Percentiles rank a stretch among this genome's conserved stretches.
Evolutionary conservation across 306 rosid genomes (phyloP).

Genomic region (Vicia sativa): DNA sequence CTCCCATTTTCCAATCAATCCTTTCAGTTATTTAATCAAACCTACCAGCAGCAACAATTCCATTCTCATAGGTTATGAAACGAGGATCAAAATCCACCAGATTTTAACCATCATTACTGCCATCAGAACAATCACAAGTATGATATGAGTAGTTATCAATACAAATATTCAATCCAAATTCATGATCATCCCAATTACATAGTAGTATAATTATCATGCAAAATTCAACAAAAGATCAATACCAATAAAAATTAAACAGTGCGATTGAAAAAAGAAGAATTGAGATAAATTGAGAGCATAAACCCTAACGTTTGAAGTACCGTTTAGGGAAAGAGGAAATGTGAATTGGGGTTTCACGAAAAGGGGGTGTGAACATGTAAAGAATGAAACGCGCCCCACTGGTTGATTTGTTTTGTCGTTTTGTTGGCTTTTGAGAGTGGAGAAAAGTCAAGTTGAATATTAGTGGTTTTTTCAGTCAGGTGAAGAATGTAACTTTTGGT

Average conservation of each 20-base stretch:
- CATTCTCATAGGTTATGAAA: slow-evolving; percentile 47
- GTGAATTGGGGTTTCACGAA: slow-evolving; percentile 20
- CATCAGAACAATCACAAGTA: slow-evolving; percentile 23
- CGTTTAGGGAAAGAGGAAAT: slow-evolving; percentile 9
- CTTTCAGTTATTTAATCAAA: slow-evolving; percentile 44
- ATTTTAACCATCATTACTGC: slow-evolving; percentile 28
- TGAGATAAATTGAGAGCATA: slow-evolving; percentile 25
- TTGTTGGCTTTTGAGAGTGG: neutral
- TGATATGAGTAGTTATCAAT: neutral
- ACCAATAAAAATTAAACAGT: slow-evolving; percentile 1
- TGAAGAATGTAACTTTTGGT: neutral
- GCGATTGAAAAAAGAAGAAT: neutral
- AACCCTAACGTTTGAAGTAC: slow-evolving; percentile 35
- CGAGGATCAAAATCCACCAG: slow-evolving; percentile 25
- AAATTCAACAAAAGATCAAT: slow-evolving; percentile 27
- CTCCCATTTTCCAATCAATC: slow-evolving; percentile 67
- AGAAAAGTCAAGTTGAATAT: neutral
- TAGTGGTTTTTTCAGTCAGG: neutral
- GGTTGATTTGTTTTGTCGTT: neutral
- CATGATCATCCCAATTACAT: slow-evolving; percentile 18
- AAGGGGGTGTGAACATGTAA: slow-evolving; percentile 33
- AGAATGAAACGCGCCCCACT: slow-evolving; percentile 1
- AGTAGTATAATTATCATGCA: slow-evolving; percentile 22
- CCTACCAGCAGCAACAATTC: slow-evolving; percentile 31
- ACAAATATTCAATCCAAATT: too few relatives aligned